These are phyloP conservation scores for Chlamydomonas incerta DNA, from an alignment of 139 green algal genomes.

Conservation along the genomic window DNA sequence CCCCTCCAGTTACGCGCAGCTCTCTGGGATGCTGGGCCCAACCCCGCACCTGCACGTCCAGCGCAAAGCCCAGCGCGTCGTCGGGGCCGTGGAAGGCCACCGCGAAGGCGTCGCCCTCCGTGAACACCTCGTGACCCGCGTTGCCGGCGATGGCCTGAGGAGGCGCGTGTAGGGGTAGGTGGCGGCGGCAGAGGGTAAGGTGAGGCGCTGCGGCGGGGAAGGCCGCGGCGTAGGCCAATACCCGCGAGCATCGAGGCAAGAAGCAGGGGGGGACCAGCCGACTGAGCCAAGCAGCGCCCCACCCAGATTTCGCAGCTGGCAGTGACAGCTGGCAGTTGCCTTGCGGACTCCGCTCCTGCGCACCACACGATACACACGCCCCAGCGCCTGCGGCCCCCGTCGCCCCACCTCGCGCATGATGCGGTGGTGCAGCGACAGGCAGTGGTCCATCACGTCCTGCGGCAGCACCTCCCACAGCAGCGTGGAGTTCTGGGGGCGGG, in stretches of 20 bases:
- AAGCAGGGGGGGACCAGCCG: no score
- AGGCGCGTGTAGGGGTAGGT: background rate
- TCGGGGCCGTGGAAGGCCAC: slow-evolving; percentile 55
- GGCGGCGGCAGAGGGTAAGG: no score
- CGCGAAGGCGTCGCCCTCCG: slow-evolving; percentile 58
- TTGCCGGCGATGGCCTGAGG: background rate
- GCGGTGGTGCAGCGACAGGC: background rate
- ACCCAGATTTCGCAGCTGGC: no score
- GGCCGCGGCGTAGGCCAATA: no score
- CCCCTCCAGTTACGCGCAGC: no score
- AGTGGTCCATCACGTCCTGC: background rate
- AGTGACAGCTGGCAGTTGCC: no score
- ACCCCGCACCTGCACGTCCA: slow-evolving; percentile 29
- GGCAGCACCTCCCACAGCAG: background rate
- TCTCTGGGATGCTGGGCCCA: no score
- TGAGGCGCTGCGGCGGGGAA: no score
- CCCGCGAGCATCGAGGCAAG: no score
- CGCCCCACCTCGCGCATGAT: background rate
- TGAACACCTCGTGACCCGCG: slow-evolving; percentile 26
- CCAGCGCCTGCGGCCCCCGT: background rate
- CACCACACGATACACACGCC: no score
- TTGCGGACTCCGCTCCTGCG: no score
- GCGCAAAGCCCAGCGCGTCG: slow-evolving; percentile 51
- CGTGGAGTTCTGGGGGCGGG: background rate
- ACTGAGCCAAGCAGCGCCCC: no score